These are phyloP conservation scores for Eleusine coracana DNA, from an alignment of 176 grass and related monocot species.

Conservation along the genomic window DNA sequence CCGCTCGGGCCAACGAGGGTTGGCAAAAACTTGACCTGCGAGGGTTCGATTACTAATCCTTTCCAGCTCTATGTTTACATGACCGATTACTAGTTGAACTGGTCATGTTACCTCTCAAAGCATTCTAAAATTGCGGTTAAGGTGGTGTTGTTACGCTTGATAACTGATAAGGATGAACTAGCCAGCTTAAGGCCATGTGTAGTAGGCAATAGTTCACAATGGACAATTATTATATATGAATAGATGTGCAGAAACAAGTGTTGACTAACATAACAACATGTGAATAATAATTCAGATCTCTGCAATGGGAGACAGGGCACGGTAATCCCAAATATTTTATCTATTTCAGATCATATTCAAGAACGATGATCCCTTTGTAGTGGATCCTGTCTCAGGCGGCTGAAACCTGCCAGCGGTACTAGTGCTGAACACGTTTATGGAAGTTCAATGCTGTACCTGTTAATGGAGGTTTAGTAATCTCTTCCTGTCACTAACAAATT, in stretches of 20 bases:
- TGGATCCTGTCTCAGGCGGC: slow-evolving; percentile 17
- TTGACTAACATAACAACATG: slow-evolving; percentile 1
- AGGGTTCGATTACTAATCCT: too few species aligned
- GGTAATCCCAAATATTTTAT: neutral
- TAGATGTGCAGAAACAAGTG: neutral
- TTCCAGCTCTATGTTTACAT: too few species aligned
- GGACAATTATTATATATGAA: neutral
- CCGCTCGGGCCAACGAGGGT: too few species aligned
- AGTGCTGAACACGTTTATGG: slow-evolving; percentile 31
- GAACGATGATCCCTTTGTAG: neutral
- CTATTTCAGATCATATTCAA: slow-evolving; percentile 9
- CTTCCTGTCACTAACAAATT: slow-evolving; percentile 8
- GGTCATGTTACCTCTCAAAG: too few species aligned
- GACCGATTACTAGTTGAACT: too few species aligned
- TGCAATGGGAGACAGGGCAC: neutral
- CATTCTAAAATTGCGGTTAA: too few species aligned
- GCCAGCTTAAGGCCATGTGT: neutral
- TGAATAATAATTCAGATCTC: neutral
- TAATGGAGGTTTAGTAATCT: neutral
- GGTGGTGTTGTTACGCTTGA: neutral
- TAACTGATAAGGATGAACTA: neutral
- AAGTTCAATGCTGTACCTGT: slow-evolving; percentile 4
- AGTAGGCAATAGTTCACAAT: slow-evolving; percentile 1
- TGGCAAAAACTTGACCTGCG: too few species aligned
- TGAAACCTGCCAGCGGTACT: slow-evolving; percentile 22